Percentiles rank a stretch among this genome's conserved stretches.
phyloP scores from a whole-genome alignment of 164 flowering plant genomes.

The Aristolochia contorta region DNA sequence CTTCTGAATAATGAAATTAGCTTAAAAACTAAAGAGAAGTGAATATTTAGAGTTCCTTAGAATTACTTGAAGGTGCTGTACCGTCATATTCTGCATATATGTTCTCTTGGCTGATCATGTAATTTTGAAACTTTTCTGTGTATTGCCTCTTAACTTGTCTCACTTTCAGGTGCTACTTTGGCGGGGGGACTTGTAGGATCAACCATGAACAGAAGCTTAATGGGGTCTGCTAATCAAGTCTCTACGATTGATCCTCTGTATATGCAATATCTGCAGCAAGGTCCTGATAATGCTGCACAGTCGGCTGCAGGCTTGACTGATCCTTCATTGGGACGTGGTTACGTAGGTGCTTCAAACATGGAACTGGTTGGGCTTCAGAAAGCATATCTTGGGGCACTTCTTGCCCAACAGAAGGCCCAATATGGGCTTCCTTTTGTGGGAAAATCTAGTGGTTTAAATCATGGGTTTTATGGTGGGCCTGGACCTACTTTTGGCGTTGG shows the following conservation, averaged over 20 bases:
- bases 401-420: constrained; percentile 55
- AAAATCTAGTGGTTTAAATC: constrained; percentile 33
- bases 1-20: no score
- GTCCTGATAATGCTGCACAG: constrained; percentile 28
- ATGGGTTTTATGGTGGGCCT: constrained; percentile 27
- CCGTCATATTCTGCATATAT: no score
- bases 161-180: constrained; percentile 16
- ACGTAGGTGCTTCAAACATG: constrained; percentile 26
- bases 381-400: constrained; percentile 45
- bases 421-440: constrained; percentile 25
- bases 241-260: constrained; percentile 32
- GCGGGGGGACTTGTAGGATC: constrained; percentile 18
- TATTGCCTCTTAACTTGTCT: not conserved
- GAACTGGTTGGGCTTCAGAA: constrained; percentile 45
- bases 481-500: constrained; percentile 36
- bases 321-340: constrained; percentile 24
- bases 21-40: no score
- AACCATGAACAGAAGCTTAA: constrained; percentile 20
- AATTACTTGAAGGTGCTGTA: no score
- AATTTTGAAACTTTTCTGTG: no score
- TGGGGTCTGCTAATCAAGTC: constrained; percentile 23
- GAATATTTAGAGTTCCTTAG: no score
- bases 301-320: constrained; percentile 17
- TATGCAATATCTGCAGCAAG: constrained; percentile 29
- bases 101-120: no score